A percentile compares a stretch with the other conserved stretches of the same genome.
phyloP scores from a whole-genome alignment of 306 rosid species.

The Fragaria ananassa region DNA sequence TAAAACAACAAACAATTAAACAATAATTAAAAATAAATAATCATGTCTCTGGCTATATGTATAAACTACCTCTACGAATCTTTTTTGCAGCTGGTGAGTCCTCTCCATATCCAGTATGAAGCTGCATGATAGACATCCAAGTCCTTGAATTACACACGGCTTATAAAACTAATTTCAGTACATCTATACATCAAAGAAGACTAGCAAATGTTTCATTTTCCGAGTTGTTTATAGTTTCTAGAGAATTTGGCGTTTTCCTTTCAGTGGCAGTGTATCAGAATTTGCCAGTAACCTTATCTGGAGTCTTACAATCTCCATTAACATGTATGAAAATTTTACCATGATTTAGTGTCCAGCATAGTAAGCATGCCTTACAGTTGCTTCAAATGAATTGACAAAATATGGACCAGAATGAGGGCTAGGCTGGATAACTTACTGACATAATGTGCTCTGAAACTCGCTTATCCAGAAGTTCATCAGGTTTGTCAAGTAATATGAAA shows the following conservation, averaged over 20 bases:
- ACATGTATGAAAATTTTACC: not conserved
- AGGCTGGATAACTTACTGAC: slow-evolving; percentile 65
- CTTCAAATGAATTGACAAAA: slow-evolving; percentile 19
- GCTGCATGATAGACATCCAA: slow-evolving; percentile 50
- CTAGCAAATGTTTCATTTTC: not conserved
- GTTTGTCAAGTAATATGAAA: slow-evolving; percentile 94
- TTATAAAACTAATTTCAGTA: not conserved
- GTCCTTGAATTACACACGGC: slow-evolving; percentile 2
- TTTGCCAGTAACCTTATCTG: not conserved
- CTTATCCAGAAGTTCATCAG: slow-evolving; percentile 89
- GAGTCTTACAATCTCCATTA: not conserved
- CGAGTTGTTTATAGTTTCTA: not conserved
- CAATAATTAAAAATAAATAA: slow-evolving; percentile 5
- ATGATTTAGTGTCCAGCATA: slow-evolving; percentile 11
- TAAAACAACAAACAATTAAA: not conserved
- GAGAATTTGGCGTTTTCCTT: not conserved
- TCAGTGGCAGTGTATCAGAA: not conserved
- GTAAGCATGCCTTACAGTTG: slow-evolving; percentile 13
- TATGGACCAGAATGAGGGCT: slow-evolving; percentile 12
- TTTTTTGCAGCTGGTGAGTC: slow-evolving; percentile 55
- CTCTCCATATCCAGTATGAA: slow-evolving; percentile 67
- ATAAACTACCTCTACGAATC: slow-evolving; percentile 50
- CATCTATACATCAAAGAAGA: not conserved
- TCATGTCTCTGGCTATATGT: not conserved
- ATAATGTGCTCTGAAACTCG: slow-evolving; percentile 92